Conservation (phyloP, 306 rosid species). For the Castanea crenata region DNA sequence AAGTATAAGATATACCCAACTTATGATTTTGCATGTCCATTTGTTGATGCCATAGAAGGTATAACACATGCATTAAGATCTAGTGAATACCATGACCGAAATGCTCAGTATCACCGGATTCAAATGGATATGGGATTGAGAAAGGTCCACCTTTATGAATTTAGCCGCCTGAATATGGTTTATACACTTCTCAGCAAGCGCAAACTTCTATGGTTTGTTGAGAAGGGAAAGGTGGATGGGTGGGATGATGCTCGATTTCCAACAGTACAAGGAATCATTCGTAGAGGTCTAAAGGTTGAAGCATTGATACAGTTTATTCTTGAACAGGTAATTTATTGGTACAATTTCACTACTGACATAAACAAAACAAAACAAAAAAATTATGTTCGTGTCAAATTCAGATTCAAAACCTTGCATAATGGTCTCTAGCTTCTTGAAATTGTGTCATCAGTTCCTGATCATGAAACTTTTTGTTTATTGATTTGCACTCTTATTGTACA, state of each 20-base stretch:
- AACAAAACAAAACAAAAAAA: conserved; percentile 3
- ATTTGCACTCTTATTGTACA: background rate
- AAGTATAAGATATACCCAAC: conserved; percentile 90
- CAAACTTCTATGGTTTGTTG: conserved; percentile 95
- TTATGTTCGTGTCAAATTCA: conserved; percentile 18
- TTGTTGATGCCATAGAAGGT: conserved; percentile 80
- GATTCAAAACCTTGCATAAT: background rate
- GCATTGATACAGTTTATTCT: conserved; percentile 86
- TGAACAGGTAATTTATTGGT: conserved; percentile 63
- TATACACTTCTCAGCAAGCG: conserved; percentile 97
- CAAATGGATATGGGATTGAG: conserved; percentile 80
- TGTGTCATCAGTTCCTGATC: background rate
- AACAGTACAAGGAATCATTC: conserved; percentile 93
- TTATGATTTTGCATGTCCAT: conserved; percentile 95
- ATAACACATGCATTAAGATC: conserved; percentile 94
- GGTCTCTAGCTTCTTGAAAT: background rate
- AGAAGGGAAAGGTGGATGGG: conserved; percentile 86
- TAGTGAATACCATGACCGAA: conserved; percentile 94
- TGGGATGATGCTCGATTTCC: conserved; percentile 98
- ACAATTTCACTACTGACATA: conserved; percentile 8
- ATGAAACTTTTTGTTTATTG: background rate
- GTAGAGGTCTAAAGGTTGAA: conserved; percentile 86
- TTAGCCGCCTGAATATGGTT: conserved; percentile 88
- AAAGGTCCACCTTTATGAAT: conserved; percentile 81
- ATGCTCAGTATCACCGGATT: conserved; percentile 77